Evolutionary conservation across 345 rosid species (phyloP).

Genomic region (Citrus mangshanensis): DNA sequence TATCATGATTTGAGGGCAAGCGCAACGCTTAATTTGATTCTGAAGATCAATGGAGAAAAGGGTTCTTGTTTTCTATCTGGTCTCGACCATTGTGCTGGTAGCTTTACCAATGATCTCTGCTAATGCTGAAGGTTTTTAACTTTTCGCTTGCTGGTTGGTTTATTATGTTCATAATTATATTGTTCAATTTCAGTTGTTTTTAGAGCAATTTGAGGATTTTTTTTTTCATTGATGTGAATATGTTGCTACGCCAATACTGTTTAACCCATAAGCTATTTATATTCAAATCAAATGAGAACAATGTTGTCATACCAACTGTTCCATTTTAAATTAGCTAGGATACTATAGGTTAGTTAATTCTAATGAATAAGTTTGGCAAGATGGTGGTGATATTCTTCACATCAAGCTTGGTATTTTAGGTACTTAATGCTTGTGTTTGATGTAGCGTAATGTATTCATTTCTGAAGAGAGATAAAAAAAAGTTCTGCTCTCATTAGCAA

Average conservation of each 20-base stretch:
- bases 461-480: not conserved
- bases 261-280: not conserved
- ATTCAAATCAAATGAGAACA: not conserved
- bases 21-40: not conserved
- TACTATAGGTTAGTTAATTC: too few relatives aligned
- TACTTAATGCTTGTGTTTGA: not conserved
- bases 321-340: too few relatives aligned
- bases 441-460: not conserved
- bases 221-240: too few relatives aligned
- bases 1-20: not conserved
- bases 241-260: too few relatives aligned
- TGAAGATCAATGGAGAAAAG: slow-evolving; percentile 24
- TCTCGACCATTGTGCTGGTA: not conserved
- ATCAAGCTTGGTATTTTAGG: not conserved
- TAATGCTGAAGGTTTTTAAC: not conserved
- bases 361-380: not conserved
- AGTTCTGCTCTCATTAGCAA: not conserved
- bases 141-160: not conserved
- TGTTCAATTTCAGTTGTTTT: not conserved
- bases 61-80: slow-evolving; percentile 9
- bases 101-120: not conserved
- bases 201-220: too few relatives aligned
- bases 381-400: not conserved
- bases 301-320: not conserved
- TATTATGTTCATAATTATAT: not conserved